Conservation (phyloP, 176 grass and related monocot species). For the Olyra latifolia region DNA sequence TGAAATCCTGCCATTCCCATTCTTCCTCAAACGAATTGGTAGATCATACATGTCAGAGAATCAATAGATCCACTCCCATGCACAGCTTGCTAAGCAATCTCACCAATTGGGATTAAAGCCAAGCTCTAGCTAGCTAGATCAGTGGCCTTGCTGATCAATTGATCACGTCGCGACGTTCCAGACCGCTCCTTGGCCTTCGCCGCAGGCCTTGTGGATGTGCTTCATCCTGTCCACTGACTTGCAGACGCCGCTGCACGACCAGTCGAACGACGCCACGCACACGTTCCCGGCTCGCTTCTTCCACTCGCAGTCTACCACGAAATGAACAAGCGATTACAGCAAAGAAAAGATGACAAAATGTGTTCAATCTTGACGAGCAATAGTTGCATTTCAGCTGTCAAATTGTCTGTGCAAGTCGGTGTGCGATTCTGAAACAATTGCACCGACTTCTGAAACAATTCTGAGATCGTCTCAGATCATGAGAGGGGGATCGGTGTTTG, state of each 20-base stretch:
- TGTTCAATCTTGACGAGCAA: neutral
- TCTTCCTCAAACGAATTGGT: neutral
- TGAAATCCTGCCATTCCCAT: neutral
- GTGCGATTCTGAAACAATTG: neutral
- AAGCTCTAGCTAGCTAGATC: neutral
- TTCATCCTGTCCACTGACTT: constrained; percentile 79
- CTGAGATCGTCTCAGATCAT: neutral
- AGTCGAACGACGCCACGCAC: constrained; percentile 83
- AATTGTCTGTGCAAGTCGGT: neutral
- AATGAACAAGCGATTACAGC: neutral
- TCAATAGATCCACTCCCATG: neutral
- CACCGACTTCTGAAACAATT: too few relatives aligned
- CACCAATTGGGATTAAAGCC: neutral
- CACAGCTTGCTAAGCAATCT: neutral
- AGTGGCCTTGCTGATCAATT: neutral
- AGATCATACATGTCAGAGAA: neutral
- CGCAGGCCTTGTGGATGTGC: constrained; percentile 65
- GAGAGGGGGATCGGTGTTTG: neutral
- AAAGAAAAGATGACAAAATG: neutral
- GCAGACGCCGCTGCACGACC: constrained; percentile 80
- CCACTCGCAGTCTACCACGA: constrained; percentile 78
- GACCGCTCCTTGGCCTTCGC: constrained; percentile 66
- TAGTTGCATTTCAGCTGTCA: neutral
- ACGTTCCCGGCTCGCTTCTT: constrained; percentile 76
- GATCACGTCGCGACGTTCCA: constrained; percentile 54